These are phyloP conservation scores for Atkinsonella hypoxylon DNA, from an alignment of 2,329 filamentous ascomycete species.

Conservation along the genomic window DNA sequence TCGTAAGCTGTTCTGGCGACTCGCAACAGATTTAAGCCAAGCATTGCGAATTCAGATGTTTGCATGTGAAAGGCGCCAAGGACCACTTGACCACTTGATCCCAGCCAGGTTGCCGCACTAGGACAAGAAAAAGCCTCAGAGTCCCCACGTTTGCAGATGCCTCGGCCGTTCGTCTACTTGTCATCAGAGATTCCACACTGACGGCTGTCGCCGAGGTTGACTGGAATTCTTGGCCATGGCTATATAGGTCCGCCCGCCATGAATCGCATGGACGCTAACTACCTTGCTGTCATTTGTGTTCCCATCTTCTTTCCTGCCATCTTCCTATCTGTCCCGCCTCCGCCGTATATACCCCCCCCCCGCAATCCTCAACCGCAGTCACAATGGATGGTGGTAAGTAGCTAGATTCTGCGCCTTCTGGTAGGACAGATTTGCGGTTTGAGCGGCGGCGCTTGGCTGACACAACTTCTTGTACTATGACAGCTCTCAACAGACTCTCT, in stretches of 20 bases:
- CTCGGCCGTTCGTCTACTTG: slow-evolving; percentile 6
- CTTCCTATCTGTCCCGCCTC: not conserved
- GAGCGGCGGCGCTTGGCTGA: not conserved
- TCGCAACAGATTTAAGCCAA: too few relatives aligned
- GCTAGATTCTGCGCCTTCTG: not conserved
- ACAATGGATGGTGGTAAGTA: slow-evolving; percentile 28
- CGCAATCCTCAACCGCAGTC: slow-evolving; percentile 3
- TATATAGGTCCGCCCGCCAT: slow-evolving; percentile 6
- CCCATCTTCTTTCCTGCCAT: not conserved
- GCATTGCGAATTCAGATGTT: not conserved
- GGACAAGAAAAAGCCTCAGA: not conserved
- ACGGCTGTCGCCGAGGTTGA: slow-evolving; percentile 6
- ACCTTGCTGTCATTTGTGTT: not conserved
- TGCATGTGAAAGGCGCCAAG: slow-evolving; percentile 21
- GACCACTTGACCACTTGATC: too few relatives aligned
- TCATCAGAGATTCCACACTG: slow-evolving; percentile 1
- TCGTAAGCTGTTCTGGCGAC: slow-evolving; percentile 3
- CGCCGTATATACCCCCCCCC: not conserved
- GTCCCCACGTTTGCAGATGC: slow-evolving; percentile 6
- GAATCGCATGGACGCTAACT: not conserved
- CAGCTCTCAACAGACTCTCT: slow-evolving; percentile 45
- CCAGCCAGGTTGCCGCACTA: not conserved
- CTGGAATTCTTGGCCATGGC: not conserved
- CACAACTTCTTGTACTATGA: not conserved
- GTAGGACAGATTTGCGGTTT: not conserved